Evolutionary conservation across 164 flowering plant species (phyloP).

Genomic region (Vitis cinerea): DNA sequence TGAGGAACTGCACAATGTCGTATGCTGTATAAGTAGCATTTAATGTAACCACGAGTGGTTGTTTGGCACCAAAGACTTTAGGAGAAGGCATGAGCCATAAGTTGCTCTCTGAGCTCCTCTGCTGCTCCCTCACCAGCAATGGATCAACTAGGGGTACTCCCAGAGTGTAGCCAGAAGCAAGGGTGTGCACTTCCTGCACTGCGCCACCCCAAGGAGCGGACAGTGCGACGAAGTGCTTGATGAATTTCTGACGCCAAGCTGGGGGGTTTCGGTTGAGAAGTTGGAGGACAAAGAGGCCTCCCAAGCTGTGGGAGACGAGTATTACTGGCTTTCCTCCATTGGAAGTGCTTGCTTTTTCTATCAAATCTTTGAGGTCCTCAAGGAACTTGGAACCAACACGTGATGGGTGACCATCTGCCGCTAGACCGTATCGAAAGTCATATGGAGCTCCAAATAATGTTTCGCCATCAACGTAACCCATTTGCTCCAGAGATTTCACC

Average conservation of each 20-base stretch:
- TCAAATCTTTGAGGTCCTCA: conserved; percentile 51
- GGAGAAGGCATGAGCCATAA: conserved; percentile 89
- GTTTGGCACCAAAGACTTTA: conserved; percentile 26
- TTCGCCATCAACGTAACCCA: conserved; percentile 58
- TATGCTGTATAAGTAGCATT: conserved; percentile 39
- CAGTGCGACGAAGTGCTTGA: conserved; percentile 75
- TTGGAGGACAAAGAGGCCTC: conserved; percentile 76
- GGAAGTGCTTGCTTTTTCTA: conserved; percentile 59
- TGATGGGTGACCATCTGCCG: conserved; percentile 62
- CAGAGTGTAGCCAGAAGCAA: conserved; percentile 81
- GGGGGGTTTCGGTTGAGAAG: conserved; percentile 59
- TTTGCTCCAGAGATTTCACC: conserved; percentile 52
- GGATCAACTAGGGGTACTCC: conserved; percentile 86
- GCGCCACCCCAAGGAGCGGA: conserved; percentile 95
- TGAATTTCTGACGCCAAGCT: conserved; percentile 57
- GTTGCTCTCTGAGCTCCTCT: conserved; percentile 88
- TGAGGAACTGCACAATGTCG: conserved; percentile 54
- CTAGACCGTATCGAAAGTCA: conserved; percentile 84
- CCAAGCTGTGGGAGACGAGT: conserved; percentile 85
- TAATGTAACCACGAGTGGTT: conserved; percentile 50
- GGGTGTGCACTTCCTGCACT: conserved; percentile 70
- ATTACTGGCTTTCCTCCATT: conserved; percentile 78
- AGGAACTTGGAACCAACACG: conserved; percentile 61
- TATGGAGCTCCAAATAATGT: conserved; percentile 92
- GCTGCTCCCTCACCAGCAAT: conserved; percentile 65